Percentiles rank a stretch among this genome's conserved stretches.
Evolutionary conservation across 768 basidiomycete species (phyloP).

Genomic region (Hebeloma cylindrosporum): DNA sequence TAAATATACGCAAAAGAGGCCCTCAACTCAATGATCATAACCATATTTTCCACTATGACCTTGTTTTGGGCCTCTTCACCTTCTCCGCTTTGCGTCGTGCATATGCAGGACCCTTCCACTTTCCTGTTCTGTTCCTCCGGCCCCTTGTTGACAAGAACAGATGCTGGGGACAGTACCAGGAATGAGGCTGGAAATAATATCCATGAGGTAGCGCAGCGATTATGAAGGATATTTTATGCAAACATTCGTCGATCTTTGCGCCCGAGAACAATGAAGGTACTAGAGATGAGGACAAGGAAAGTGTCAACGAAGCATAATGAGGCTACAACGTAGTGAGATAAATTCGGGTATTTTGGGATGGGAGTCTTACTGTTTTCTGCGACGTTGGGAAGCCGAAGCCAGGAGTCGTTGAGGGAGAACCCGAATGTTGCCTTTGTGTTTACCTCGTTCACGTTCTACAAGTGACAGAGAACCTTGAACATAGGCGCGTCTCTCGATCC

Average conservation of each 20-base stretch:
- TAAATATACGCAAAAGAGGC: no score
- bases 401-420: constrained; percentile 49
- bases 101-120: constrained; percentile 48
- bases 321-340: constrained; percentile 32
- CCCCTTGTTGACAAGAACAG: constrained; percentile 47
- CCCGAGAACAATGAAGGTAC: constrained; percentile 70
- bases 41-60: constrained; percentile 19
- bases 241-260: constrained; percentile 70
- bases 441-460: constrained; percentile 85
- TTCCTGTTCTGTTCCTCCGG: constrained; percentile 57
- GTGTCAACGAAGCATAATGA: constrained; percentile 53
- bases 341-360: not conserved
- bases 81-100: constrained; percentile 51
- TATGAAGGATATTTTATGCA: constrained; percentile 52
- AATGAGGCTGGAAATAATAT: constrained; percentile 45
- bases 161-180: constrained; percentile 48
- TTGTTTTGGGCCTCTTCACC: constrained; percentile 48
- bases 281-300: constrained; percentile 71
- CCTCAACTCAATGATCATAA: constrained; percentile 12
- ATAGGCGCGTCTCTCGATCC: not conserved
- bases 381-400: constrained; percentile 16
- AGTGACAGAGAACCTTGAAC: not conserved
- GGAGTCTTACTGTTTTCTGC: constrained; percentile 12
- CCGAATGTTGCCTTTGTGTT: constrained; percentile 76
- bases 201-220: constrained; percentile 5